Base-by-base conservation (phyloP, 2,329 filamentous ascomycete genomes). In the Trichoderma sp. region DNA sequence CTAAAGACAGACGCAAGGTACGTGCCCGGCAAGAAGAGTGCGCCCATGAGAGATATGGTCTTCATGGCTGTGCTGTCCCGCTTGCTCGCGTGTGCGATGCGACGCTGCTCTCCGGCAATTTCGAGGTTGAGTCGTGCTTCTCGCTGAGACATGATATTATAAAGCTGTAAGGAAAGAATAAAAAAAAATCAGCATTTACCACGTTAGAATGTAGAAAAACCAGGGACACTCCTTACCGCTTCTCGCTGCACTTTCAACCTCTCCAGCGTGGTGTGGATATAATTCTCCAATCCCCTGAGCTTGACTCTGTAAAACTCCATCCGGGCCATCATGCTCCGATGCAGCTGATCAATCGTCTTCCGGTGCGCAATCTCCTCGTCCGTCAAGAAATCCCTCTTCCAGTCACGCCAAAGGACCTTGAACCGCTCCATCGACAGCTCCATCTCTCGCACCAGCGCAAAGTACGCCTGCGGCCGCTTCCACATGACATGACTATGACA, bases 111-210 rank as follows among this genome's bases (percentile, higher is more conserved):
- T 70, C 84, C 85, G 8, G 87, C 87, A 77, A 88, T 90, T 75
- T 89, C 83, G 60, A 90, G 84, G 73, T 88, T 89, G 68, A 90
- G 83, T 70, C 88, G 86, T 5, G 86, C 88, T 75, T 90, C 88
- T 65, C 87, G 86, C 78, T 90, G 88, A 4, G 87, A 86, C 75
- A 89, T 89, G 77, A 90, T 88, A 76, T 89, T 90, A 77, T 89
- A 90, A 8, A 90, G 79, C 87, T 89, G 68, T 7, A 16, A 33
- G 31, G 2, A 3, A 21, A 19, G 57, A 19, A 68, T 7, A 58
- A 19, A 68, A 8, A 10, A 47, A 29, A 24, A 27, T 27, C 27
- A 27, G 27, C 27, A 27, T 27, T 27, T 27, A 27, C 27, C 27
- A 27, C 27, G 27, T 27, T 27, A 27, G 27, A 27, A 27, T 2